Evolutionary conservation across 2,329 filamentous ascomycete genomes (phyloP), one percentile per base, ranked within the genome.

Genomic region (Pseudopithomyces chartarum): DNA sequence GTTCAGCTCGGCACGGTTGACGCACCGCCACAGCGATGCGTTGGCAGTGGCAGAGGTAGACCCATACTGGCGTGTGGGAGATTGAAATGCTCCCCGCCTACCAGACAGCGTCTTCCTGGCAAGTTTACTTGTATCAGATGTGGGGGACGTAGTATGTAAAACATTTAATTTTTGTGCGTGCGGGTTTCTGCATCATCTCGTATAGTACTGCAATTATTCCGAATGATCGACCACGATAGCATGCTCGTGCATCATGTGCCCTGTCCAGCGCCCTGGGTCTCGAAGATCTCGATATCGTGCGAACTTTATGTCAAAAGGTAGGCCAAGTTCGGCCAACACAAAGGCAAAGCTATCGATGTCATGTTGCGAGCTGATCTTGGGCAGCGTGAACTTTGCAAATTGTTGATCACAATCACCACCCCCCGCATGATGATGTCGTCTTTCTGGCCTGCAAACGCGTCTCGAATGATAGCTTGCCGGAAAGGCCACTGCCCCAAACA

Each of bases 341-440:
- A 40, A 17, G 38, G 2, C 54, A 56, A 62, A 53, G 56, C 55
- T 63, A 34, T 62, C 58, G 59, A 63, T 52, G 57, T 57, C 58
- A 60, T 52, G 55, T 54, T 61, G 60, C 55, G 51, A 52, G 64
- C 51, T 61, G 69, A 67, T 71, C 60, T 65, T 68, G 58, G 62
- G 61, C 57, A 58, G 26, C 8, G 26, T 55, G 29, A 62, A 61
- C 49, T 52, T 58, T 56, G 20, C 53, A 45, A 52, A 51, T 40
- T 54, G 68, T 64, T 60, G 65, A 71, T 71, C 68, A 53, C 58
- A 70, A 71, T 71, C n/a, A 56, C 52, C 13, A 38, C 19, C 52
- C 55, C 45, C 32, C 52, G 55, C 55, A 47, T 61, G 52, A 58
- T 55, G 50, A 57, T 55, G 50, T 51, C 32, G 47, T 43, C 33